Percentiles rank a stretch among this genome's conserved stretches.
These are phyloP conservation scores for Alternaria sp. DNA, from an alignment of 2,329 filamentous ascomycete genomes.

Conservation along the genomic window DNA sequence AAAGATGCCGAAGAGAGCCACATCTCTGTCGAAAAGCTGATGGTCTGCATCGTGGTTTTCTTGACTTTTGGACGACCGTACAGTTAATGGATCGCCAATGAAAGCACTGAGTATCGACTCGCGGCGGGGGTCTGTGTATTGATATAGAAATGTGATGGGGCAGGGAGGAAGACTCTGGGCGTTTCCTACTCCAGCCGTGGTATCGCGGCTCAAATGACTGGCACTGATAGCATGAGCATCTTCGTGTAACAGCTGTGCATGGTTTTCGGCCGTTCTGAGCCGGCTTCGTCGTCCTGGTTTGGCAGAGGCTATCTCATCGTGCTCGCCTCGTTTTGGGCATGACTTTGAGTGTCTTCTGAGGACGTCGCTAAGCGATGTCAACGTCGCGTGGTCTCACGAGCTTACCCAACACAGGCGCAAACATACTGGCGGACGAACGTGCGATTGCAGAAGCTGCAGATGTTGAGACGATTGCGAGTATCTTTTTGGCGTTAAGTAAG, in stretches of 20 bases:
- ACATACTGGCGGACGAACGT: background rate
- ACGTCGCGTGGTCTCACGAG: background rate
- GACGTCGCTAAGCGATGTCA: background rate
- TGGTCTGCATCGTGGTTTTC: background rate
- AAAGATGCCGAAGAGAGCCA: constrained; percentile 4
- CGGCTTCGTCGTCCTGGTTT: background rate
- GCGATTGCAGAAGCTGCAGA: background rate
- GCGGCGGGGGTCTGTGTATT: constrained; percentile 17
- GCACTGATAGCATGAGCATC: background rate
- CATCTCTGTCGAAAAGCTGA: background rate
- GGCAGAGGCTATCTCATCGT: constrained; percentile 1
- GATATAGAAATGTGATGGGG: constrained; percentile 15
- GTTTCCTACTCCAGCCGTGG: background rate
- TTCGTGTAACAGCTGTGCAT: background rate
- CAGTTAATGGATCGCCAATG: constrained; percentile 2
- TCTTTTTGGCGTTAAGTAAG: background rate
- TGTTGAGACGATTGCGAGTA: background rate
- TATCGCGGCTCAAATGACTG: background rate
- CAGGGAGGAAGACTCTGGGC: background rate
- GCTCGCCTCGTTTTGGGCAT: constrained; percentile 2
- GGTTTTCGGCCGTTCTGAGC: background rate
- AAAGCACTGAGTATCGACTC: constrained; percentile 14
- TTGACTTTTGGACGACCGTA: background rate
- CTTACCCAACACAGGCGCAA: background rate
- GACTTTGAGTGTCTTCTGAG: constrained; percentile 5